A percentile compares a stretch with the other conserved stretches of the same genome.
Conservation (phyloP, 2,329 filamentous ascomycete genomes). For the Aspergillus viridinutans region DNA sequence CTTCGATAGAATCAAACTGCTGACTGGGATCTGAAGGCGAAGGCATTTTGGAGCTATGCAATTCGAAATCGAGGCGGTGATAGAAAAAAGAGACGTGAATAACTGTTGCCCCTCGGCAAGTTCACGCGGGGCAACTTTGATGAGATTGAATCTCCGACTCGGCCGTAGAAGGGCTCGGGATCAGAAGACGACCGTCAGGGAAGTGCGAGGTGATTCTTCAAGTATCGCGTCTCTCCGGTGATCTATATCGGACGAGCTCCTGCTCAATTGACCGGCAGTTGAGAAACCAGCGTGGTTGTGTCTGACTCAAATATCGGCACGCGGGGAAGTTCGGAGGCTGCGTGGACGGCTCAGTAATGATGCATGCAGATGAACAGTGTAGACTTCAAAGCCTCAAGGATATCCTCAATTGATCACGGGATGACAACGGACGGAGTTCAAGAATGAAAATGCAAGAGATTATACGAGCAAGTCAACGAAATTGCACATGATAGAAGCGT, state of each 20-base stretch:
- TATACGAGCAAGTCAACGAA: neutral
- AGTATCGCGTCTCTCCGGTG: neutral
- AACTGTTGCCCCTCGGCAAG: slow-evolving; percentile 23
- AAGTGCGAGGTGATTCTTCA: no score
- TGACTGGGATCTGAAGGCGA: slow-evolving; percentile 29
- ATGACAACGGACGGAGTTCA: neutral
- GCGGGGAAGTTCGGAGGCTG: neutral
- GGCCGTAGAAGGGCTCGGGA: neutral
- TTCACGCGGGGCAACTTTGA: slow-evolving; percentile 10
- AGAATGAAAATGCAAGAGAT: neutral
- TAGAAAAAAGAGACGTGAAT: neutral
- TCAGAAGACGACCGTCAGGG: neutral
- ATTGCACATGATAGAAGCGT: neutral
- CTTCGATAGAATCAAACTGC: slow-evolving; percentile 41
- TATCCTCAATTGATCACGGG: neutral
- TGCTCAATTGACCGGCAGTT: neutral
- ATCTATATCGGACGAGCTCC: neutral
- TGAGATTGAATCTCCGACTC: neutral
- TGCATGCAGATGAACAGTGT: neutral
- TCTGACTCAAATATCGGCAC: neutral
- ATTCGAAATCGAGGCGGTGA: neutral
- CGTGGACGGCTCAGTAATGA: neutral
- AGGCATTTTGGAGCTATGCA: slow-evolving; percentile 25
- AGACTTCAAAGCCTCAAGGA: neutral
- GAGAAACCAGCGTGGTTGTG: neutral